Base-by-base conservation (phyloP, 2,329 filamentous ascomycete species). In the Apiospora rasikravindrae region DNA sequence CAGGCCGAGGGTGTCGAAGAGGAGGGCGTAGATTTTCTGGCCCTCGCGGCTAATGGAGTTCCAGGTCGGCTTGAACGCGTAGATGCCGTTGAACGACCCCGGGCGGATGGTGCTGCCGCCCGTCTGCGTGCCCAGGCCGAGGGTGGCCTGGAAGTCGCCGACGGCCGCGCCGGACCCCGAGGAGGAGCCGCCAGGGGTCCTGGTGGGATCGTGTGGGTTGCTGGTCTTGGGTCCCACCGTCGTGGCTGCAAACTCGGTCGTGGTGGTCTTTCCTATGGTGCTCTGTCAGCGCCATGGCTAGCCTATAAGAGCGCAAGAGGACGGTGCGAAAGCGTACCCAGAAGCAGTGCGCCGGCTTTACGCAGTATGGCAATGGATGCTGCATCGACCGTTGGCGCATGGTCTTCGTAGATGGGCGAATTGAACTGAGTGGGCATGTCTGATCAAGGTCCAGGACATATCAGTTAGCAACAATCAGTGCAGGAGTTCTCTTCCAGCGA, bases 111-210 rank as follows among this genome's bases (percentile, higher is more conserved):
- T 88, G 72, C 88, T 91, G 0, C 91, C 91, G 2, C 88, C 89
- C 0, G 91, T 94, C 77, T 93, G 91, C 0, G 91, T 92, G 0
- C 90, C 91, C 0, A 93, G 81, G 0, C 82, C 86, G 14, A 93
- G 76, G 0, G 90, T 89, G 0, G 86, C 87, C 74, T 93, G 91
- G 70, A 88, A 87, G 74, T 93, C 91, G 8, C 83, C 91, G 0
- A 93, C 90, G 0, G 89, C 90, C 0, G 91, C 90, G 0, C 85
- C 91, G 0, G 91, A 92, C 0, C 92, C 91, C 0, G 90, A 89
- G 0, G 90, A 92, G 0, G 91, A 93, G 66, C 91, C 91, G 0
- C 91, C 91, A 0, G 91, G 91, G 0, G 91, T 93, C 5, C 92
- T 86, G 0, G 84, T 85, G 1, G 83, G 79, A 78, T 93, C 90